Conservation (phyloP, 2,329 filamentous ascomycete genomes). For the Myriosclerotinia scirpicola region DNA sequence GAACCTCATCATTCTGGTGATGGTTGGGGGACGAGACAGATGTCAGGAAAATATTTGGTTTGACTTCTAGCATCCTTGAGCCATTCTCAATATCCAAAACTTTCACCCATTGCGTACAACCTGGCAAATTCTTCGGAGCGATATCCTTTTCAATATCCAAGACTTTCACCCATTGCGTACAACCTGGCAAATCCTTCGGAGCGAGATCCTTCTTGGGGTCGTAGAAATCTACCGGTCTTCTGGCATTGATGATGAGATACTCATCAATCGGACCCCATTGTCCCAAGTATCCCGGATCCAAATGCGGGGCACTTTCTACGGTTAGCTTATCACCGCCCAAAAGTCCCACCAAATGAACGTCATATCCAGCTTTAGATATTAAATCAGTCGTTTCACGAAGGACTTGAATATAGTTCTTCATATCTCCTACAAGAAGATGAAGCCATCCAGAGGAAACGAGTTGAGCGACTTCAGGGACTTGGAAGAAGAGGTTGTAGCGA, state of each 20-base stretch:
- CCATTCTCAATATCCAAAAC: not conserved
- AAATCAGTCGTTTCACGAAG: conserved; percentile 3
- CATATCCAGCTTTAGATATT: not conserved
- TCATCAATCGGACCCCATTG: conserved; percentile 5
- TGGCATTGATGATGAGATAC: not conserved
- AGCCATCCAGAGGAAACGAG: conserved; percentile 7
- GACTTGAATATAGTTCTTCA: not conserved
- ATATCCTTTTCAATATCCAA: not conserved
- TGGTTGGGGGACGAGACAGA: too few species aligned
- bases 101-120: not conserved
- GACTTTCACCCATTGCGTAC: not conserved
- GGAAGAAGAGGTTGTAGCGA: conserved; percentile 11
- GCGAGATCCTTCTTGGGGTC: not conserved
- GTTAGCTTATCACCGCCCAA: conserved; percentile 14
- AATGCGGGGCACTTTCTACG: not conserved
- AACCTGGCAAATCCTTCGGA: not conserved
- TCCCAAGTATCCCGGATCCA: not conserved
- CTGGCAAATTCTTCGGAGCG: not conserved
- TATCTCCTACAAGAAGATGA: not conserved
- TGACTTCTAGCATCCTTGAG: too few species aligned
- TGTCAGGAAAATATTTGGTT: too few species aligned
- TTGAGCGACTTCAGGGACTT: not conserved
- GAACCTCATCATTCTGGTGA: not conserved
- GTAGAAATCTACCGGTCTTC: not conserved
- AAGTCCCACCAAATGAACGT: not conserved